Percentiles rank a stretch among this genome's conserved stretches.
These are phyloP conservation scores for Colletotrichum horii DNA, from an alignment of 2,329 filamentous ascomycete species.

Conservation along the genomic window DNA sequence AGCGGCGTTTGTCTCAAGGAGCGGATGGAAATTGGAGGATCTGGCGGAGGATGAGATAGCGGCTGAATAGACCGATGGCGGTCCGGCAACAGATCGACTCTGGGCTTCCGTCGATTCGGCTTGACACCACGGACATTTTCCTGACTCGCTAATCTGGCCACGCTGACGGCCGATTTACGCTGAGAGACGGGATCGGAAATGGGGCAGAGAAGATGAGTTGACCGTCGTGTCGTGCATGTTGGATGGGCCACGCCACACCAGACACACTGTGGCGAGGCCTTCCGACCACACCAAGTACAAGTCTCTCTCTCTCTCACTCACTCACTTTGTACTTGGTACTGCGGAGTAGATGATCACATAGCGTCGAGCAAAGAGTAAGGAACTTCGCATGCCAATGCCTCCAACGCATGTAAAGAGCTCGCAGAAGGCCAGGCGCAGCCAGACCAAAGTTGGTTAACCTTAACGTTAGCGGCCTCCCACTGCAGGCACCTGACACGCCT, in stretches of 20 bases:
- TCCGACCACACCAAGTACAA: neutral
- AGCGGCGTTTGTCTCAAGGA: slow-evolving; percentile 6
- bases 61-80: neutral
- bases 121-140: neutral
- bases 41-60: slow-evolving; percentile 8
- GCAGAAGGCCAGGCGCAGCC: slow-evolving; percentile 7
- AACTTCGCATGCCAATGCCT: neutral
- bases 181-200: neutral
- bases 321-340: neutral
- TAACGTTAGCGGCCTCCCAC: slow-evolving; percentile 17
- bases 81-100: slow-evolving; percentile 5
- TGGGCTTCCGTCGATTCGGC: neutral
- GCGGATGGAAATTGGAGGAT: slow-evolving; percentile 19
- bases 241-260: neutral
- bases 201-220: slow-evolving; percentile 1
- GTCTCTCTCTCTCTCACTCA: neutral
- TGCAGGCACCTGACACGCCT: slow-evolving; percentile 21
- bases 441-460: slow-evolving; percentile 20
- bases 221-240: slow-evolving; percentile 7
- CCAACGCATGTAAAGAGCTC: neutral
- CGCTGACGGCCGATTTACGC: neutral
- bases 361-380: neutral
- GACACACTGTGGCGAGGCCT: neutral
- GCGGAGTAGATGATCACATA: neutral
- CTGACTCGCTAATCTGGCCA: slow-evolving; percentile 13